phyloP scores from a whole-genome alignment of 2,329 filamentous ascomycete species.

The Cladophialophora exuberans region DNA sequence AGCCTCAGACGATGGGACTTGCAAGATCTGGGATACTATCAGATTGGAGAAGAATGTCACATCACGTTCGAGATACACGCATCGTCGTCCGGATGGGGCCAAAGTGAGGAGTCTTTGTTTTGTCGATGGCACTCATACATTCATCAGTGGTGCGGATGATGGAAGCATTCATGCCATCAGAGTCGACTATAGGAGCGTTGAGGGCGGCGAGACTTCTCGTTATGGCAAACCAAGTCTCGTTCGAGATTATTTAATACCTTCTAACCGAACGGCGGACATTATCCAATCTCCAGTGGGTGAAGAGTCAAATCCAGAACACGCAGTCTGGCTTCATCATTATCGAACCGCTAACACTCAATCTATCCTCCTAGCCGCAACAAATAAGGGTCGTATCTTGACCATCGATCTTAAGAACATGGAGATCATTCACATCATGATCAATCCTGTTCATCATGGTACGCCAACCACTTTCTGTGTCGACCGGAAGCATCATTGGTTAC shows the following conservation, averaged over 20 bases:
- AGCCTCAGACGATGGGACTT: constrained; percentile 84
- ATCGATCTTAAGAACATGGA: constrained; percentile 88
- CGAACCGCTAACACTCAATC: constrained; percentile 74
- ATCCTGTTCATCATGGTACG: constrained; percentile 87
- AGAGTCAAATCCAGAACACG: constrained; percentile 64
- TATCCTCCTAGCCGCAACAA: constrained; percentile 84
- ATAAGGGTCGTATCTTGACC: constrained; percentile 77
- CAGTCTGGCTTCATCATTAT: constrained; percentile 91
- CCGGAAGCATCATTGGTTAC: constrained; percentile 82
- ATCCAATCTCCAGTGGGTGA: constrained; percentile 84
- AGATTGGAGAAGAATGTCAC: constrained; percentile 89
- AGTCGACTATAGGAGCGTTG: constrained; percentile 66
- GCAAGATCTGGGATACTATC: constrained; percentile 91
- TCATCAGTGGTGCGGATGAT: constrained; percentile 86
- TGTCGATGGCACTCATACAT: constrained; percentile 90
- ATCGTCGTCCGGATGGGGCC: constrained; percentile 71
- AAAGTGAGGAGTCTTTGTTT: constrained; percentile 85
- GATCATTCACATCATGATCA: constrained; percentile 76
- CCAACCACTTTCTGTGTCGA: constrained; percentile 92
- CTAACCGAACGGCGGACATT: constrained; percentile 61
- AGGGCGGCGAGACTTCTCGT: constrained; percentile 62
- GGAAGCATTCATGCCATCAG: constrained; percentile 89
- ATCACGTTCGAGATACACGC: constrained; percentile 82
- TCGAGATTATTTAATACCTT: constrained; percentile 76
- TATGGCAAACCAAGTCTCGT: constrained; percentile 79